These are phyloP conservation scores for Phoenix dactylifera DNA, from an alignment of 176 grass and related monocot genomes.

Conservation along the genomic window DNA sequence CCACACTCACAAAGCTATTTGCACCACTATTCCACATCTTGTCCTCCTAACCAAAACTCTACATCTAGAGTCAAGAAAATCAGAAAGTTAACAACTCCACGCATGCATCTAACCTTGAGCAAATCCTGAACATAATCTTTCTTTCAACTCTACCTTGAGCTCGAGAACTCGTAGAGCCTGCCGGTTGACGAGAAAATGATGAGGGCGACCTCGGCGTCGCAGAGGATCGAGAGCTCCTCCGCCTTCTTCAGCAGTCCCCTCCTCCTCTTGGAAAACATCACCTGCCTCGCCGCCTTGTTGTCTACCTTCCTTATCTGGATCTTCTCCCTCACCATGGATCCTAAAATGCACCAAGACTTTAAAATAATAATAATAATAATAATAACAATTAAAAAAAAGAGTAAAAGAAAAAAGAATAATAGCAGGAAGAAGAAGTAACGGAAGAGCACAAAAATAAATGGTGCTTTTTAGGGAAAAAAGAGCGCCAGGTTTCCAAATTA, in stretches of 20 bases:
- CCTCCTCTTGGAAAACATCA: constrained; percentile 84
- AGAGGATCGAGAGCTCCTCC: constrained; percentile 82
- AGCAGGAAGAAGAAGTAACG: no score
- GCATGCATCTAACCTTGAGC: no score
- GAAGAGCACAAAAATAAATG: no score
- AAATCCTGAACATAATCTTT: no score
- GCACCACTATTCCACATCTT: no score
- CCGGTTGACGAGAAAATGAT: constrained; percentile 88
- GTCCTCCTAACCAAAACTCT: no score
- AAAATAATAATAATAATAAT: no score
- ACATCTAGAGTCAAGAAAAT: no score
- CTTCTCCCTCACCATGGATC: constrained; percentile 72
- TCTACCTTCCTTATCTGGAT: constrained; percentile 67
- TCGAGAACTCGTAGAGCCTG: constrained; percentile 87
- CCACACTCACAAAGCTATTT: no score
- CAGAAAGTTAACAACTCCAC: no score
- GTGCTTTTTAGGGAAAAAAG: background rate
- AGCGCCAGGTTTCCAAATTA: constrained; percentile 13
- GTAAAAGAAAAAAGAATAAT: constrained; percentile 22
- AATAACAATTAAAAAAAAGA: constrained; percentile 17
- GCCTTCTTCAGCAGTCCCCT: constrained; percentile 94
- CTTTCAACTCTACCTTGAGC: constrained; percentile 43
- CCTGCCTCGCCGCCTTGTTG: constrained; percentile 80
- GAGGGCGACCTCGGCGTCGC: constrained; percentile 83
- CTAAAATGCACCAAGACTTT: background rate